A percentile compares a stretch with the other conserved stretches of the same genome.
Conservation (phyloP, 768 basidiomycete species). For the Tulasnella sp. region DNA sequence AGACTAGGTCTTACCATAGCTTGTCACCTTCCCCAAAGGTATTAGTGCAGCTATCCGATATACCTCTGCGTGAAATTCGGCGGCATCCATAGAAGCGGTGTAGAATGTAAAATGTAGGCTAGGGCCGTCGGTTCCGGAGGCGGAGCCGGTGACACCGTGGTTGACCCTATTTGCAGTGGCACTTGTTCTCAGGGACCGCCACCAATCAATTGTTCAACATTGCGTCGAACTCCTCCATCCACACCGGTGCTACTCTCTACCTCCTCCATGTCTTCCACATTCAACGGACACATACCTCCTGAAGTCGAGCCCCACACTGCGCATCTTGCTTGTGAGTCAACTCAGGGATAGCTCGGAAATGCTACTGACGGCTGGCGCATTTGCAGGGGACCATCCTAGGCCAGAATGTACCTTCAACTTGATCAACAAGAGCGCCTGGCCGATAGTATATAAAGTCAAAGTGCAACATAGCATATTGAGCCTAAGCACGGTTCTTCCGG, state of each 20-base stretch:
- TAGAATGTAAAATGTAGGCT: not conserved
- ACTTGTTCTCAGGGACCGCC: not conserved
- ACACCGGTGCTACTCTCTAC: not conserved
- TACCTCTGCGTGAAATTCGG: slow-evolving; percentile 70
- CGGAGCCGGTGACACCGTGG: not conserved
- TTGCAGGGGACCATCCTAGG: not conserved
- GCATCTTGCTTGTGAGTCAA: not conserved
- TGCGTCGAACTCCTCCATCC: not conserved
- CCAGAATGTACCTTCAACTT: not conserved
- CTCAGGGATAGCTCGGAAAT: not conserved
- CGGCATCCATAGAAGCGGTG: slow-evolving; percentile 53
- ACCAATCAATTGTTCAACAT: not conserved
- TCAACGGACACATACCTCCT: slow-evolving; percentile 7
- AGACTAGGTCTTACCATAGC: slow-evolving; percentile 62
- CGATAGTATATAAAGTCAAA: not conserved
- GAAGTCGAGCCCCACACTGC: not conserved
- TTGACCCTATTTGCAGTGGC: not conserved
- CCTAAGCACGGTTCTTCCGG: not conserved
- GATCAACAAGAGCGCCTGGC: not conserved
- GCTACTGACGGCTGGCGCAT: not conserved
- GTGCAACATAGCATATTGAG: not conserved
- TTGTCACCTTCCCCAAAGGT: slow-evolving; percentile 68
- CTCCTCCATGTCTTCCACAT: slow-evolving; percentile 1
- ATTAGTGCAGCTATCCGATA: slow-evolving; percentile 73
- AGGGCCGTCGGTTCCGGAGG: not conserved